These are phyloP conservation scores for Trichoderma asperelloides DNA, from an alignment of 495 filamentous ascomycete species.

Conservation along the genomic window DNA sequence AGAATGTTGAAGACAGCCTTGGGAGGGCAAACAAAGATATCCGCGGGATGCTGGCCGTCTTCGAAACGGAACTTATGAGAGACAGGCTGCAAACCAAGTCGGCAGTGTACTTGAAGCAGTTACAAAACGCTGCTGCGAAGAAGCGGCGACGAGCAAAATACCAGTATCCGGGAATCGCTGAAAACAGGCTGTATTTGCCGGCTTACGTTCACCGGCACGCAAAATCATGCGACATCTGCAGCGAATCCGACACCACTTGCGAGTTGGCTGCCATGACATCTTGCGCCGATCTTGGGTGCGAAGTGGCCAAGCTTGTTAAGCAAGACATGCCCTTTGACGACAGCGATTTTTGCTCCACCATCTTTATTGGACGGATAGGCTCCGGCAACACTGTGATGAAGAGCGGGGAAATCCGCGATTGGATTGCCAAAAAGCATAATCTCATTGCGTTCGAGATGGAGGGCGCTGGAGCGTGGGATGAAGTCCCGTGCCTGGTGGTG, in stretches of 20 bases:
- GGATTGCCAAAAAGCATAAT: constrained; percentile 11
- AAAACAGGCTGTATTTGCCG: not conserved
- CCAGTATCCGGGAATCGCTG: not conserved
- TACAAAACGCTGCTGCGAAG: not conserved
- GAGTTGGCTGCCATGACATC: not conserved
- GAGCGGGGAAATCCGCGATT: constrained; percentile 19
- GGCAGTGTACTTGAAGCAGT: not conserved
- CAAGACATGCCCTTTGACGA: not conserved
- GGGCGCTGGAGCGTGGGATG: constrained; percentile 32
- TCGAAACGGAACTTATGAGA: constrained; percentile 14
- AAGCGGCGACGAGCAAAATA: not conserved
- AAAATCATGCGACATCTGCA: not conserved
- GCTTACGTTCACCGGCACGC: not conserved
- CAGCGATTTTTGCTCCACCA: not conserved
- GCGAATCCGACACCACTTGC: not conserved
- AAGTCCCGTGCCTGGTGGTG: constrained; percentile 26
- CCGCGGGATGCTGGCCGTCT: constrained; percentile 19
- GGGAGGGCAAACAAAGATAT: constrained; percentile 26
- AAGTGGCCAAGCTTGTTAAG: not conserved
- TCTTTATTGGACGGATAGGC: constrained; percentile 17
- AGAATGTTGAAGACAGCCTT: constrained; percentile 22
- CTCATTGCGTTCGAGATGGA: constrained; percentile 38
- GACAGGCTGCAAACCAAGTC: constrained; percentile 13
- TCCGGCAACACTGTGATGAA: constrained; percentile 24
- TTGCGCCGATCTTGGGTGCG: not conserved